A percentile compares a stretch with the other conserved stretches of the same genome.
Evolutionary conservation across 2,329 filamentous ascomycete genomes (phyloP).

Genomic region (Penicillium sp.): DNA sequence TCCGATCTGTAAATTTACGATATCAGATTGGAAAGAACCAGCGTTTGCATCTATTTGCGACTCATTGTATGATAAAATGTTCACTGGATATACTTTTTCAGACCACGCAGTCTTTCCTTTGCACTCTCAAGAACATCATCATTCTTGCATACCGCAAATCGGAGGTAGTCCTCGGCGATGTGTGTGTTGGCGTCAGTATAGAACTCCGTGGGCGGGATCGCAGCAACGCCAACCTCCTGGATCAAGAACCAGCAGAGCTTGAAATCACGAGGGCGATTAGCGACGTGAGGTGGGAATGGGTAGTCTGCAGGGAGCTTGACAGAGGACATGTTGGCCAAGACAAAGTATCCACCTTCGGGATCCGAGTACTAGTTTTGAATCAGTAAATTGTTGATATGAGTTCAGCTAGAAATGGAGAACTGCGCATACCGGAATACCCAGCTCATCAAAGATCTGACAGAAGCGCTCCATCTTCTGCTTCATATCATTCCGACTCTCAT

Average conservation of each 20-base stretch:
- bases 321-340: constrained; percentile 88
- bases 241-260: constrained; percentile 96
- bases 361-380: constrained; percentile 67
- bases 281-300: constrained; percentile 85
- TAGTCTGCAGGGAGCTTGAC: constrained; percentile 83
- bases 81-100: constrained; percentile 68
- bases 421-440: constrained; percentile 62
- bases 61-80: background rate
- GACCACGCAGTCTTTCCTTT: constrained; percentile 70
- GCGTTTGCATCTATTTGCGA: background rate
- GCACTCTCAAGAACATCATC: constrained; percentile 80
- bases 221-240: constrained; percentile 91
- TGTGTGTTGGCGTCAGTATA: constrained; percentile 83
- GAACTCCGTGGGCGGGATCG: constrained; percentile 95
- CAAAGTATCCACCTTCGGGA: constrained; percentile 96
- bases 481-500: constrained; percentile 80
- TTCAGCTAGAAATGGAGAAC: background rate
- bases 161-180: constrained; percentile 87
- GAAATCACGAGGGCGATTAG: constrained; percentile 84
- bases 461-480: constrained; percentile 83
- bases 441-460: constrained; percentile 76
- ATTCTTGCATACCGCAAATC: constrained; percentile 95
- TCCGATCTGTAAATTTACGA: too few species aligned
- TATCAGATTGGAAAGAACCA: background rate
- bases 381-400: background rate